Percentiles rank a stretch among this genome's conserved stretches.
These are phyloP conservation scores for Fusarium sp. DNA, from an alignment of 2,329 filamentous ascomycete species.

Conservation along the genomic window DNA sequence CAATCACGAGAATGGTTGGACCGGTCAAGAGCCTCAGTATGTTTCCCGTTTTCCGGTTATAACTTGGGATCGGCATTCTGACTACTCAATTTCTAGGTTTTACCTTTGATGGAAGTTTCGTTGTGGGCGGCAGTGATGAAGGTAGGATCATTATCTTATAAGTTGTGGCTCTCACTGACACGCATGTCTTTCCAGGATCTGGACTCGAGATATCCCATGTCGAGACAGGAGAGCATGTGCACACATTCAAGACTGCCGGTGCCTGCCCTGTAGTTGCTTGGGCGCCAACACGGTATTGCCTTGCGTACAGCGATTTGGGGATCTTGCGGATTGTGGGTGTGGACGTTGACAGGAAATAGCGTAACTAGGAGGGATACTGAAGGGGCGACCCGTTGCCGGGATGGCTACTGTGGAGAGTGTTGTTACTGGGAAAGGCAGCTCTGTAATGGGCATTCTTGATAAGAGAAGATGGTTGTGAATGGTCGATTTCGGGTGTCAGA, in stretches of 20 bases:
- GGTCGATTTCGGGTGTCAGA: constrained; percentile 33
- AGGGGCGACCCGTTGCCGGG: not conserved
- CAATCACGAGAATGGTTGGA: constrained; percentile 73
- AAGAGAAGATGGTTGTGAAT: not conserved
- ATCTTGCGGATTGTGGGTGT: constrained; percentile 74
- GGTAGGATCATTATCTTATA: constrained; percentile 51
- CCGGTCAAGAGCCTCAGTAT: constrained; percentile 74
- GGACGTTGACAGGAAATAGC: constrained; percentile 56
- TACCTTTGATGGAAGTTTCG: constrained; percentile 78
- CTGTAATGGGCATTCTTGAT: not conserved
- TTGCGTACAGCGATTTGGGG: constrained; percentile 77
- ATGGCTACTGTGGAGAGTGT: not conserved
- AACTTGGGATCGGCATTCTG: constrained; percentile 9
- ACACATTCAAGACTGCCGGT: constrained; percentile 74
- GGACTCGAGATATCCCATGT: constrained; percentile 76
- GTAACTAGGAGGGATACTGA: not conserved
- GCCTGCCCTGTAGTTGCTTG: constrained; percentile 75
- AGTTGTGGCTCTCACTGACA: constrained; percentile 3
- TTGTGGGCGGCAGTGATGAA: constrained; percentile 79
- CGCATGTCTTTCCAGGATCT: constrained; percentile 51
- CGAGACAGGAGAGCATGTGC: constrained; percentile 76
- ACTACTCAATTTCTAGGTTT: constrained; percentile 62
- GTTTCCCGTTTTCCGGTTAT: constrained; percentile 39
- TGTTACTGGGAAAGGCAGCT: not conserved
- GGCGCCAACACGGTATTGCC: constrained; percentile 77